A percentile compares a stretch with the other conserved stretches of the same genome.
phyloP scores from a whole-genome alignment of 148 eudicot genomes.

The Vaccinium vitisidaea region DNA sequence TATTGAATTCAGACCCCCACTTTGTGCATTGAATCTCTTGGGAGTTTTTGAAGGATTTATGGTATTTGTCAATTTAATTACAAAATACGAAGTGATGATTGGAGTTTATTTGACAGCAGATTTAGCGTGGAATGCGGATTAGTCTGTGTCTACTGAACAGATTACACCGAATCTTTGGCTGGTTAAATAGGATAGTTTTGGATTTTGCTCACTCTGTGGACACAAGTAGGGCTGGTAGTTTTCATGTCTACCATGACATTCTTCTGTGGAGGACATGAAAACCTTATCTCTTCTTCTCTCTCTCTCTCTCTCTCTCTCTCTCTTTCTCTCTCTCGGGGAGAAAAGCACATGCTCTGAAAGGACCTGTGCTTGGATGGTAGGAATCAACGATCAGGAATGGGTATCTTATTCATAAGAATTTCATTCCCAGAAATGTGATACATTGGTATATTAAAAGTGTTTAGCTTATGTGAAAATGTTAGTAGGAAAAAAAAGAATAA shows the following conservation, averaged over 20 bases:
- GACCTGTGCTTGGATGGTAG: not conserved
- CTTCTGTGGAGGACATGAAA: constrained; percentile 30
- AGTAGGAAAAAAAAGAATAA: too few species aligned
- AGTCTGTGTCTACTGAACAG: not conserved
- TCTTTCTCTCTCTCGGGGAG: not conserved
- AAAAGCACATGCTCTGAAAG: not conserved
- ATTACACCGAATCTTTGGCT: too few species aligned
- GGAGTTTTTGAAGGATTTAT: too few species aligned
- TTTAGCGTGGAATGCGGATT: not conserved
- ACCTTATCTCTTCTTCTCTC: constrained; percentile 30
- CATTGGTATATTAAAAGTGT: too few species aligned
- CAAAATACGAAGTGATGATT: not conserved
- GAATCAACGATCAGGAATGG: too few species aligned
- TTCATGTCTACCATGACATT: constrained; percentile 10
- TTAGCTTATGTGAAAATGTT: too few species aligned
- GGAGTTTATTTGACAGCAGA: not conserved
- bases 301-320: not conserved
- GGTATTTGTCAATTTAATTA: too few species aligned
- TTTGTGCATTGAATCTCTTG: too few species aligned
- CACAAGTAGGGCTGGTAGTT: not conserved
- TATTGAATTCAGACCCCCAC: too few species aligned
- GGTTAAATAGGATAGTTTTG: not conserved
- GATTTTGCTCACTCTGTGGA: not conserved
- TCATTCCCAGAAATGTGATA: too few species aligned
- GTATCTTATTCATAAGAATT: too few species aligned